Base-by-base conservation (phyloP, 345 rosid genomes). In the Pseudoturritis turrita region DNA sequence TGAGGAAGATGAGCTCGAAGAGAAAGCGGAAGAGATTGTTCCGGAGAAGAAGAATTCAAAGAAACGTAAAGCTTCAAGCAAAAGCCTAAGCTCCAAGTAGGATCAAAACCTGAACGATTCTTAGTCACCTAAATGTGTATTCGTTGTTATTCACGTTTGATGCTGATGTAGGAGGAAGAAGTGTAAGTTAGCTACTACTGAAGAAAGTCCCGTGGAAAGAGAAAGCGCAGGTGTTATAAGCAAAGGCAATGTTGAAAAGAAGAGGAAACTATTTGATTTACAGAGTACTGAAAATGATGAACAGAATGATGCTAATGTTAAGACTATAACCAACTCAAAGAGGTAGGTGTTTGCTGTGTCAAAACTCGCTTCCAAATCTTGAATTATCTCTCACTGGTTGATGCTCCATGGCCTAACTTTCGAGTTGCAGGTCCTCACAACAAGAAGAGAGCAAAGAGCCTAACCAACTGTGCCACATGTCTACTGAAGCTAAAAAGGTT, bases 61-160 rank as follows among this genome's bases (percentile, higher is more conserved):
- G 83, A 95, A 91, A 80, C 85, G 96, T 60, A 91, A 89, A 74
- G 86, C 90, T 2, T 74, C 83, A 0, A 82, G 83, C 76, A 86
- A 84, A 80, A 84, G 73, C 61, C 62, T 14, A 33, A 80, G 86
- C 66, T 80, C 89, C 40, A 88, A 84, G 99, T 90, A 90, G 69
- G 88, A 71, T 64, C 19, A 47, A 14, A 0, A 37, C 50, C 25
- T 29, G 26, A 58, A 63, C 4, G 19, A 12, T 11, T 47, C 18
- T 40, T 70, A 14, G 1, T 70, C 53, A 28, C 31, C 3, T 41
- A 12, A 7, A 21, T 70, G 5, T 77, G 46, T 70, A 17, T 54
- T 37, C 28, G 26, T 35, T 55, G 6, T 70, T 64, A 19, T 56
- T 49, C 62, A 57, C 2, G 21, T 70, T 51, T 57, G 31, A 31